Percentiles rank a stretch among this genome's conserved stretches.
phyloP scores from a whole-genome alignment of 352 stramenopile genomes.

The Aphanomyces euteiches region DNA sequence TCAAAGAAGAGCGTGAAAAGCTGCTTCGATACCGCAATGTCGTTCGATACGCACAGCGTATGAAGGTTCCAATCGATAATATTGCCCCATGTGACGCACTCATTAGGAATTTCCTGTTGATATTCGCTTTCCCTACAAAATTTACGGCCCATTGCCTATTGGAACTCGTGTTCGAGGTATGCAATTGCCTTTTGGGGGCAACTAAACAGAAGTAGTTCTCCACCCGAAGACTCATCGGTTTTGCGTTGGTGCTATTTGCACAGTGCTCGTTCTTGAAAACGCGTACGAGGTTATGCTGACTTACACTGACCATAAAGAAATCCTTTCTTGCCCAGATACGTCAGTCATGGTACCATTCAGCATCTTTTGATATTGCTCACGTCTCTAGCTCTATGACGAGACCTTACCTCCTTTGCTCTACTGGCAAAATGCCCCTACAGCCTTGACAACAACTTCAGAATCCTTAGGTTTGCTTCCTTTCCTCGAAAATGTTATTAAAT shows the following conservation, averaged over 20 bases:
- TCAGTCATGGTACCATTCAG: constrained; percentile 50
- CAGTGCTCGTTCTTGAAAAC: constrained; percentile 17
- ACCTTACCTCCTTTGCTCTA: constrained; percentile 6
- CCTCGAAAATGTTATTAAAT: background rate
- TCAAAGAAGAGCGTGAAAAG: constrained; percentile 64
- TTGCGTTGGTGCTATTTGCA: constrained; percentile 18
- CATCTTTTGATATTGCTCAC: constrained; percentile 12
- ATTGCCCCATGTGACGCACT: background rate
- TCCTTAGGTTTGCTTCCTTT: background rate
- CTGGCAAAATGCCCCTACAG: constrained; percentile 10
- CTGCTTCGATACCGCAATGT: constrained; percentile 53
- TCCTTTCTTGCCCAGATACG: constrained; percentile 43
- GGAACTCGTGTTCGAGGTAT: constrained; percentile 25
- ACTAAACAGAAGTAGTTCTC: background rate
- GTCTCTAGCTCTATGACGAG: constrained; percentile 3
- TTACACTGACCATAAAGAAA: constrained; percentile 34
- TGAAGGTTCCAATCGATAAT: constrained; percentile 16
- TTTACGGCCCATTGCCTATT: constrained; percentile 15
- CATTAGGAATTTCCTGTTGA: constrained; percentile 28
- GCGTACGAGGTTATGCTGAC: constrained; percentile 28
- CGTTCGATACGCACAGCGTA: constrained; percentile 35
- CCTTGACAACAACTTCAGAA: background rate
- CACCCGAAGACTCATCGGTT: constrained; percentile 17
- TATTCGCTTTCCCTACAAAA: constrained; percentile 31
- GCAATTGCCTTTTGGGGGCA: background rate